Evolutionary conservation across 1,284 basidiomycete genomes (phyloP).

Genomic region (Lentinus polychrous): DNA sequence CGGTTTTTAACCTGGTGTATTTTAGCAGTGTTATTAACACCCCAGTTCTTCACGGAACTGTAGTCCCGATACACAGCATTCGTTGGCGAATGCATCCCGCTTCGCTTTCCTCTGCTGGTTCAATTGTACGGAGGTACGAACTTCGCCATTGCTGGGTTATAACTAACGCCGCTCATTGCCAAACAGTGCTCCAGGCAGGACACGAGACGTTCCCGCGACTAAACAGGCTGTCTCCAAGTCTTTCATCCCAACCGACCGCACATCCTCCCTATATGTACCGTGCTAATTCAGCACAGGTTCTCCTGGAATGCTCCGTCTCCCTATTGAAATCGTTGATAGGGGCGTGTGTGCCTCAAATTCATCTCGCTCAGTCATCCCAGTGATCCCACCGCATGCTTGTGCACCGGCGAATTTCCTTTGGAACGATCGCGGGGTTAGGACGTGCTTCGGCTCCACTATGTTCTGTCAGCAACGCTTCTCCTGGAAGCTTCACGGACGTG

Average conservation of each 20-base stretch:
- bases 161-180: neutral
- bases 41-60: no score
- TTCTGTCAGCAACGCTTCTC: neutral
- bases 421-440: slow-evolving; percentile 1
- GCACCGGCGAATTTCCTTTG: neutral
- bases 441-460: neutral
- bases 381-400: neutral
- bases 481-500: no score
- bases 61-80: no score
- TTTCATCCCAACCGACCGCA: neutral
- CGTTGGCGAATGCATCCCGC: no score
- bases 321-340: no score
- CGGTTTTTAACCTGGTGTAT: no score
- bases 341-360: neutral
- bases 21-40: no score
- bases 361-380: neutral
- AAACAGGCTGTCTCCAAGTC: neutral
- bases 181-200: neutral
- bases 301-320: neutral
- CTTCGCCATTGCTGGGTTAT: no score
- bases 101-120: no score
- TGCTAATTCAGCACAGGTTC: neutral
- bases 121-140: no score
- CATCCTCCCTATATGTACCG: neutral
- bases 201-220: slow-evolving; percentile 1